Evolutionary conservation across 2,329 filamentous ascomycete species (phyloP), one percentile per base, ranked within the genome.

Genomic region (Epichloe elymi): DNA sequence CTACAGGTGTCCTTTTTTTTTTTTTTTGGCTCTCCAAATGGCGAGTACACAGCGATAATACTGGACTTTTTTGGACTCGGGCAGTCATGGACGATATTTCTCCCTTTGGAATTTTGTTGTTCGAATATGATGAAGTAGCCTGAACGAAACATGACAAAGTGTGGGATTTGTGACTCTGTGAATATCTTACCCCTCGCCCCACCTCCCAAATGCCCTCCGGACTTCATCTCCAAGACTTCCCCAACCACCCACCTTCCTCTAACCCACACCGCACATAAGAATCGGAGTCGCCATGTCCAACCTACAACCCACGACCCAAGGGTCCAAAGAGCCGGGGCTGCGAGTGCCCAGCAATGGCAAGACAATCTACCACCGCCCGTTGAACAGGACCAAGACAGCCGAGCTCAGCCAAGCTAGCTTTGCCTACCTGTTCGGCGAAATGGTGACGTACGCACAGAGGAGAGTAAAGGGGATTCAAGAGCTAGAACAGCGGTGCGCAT

Each of bases 291-390:
- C 54, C 56, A 79, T 79, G 75, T 69, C 74, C 53, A 78, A 74
- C 63, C 64, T 74, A 41, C 74, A 75, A 58, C 66, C 74, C 52
- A 63, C 68, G 30, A 19, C 38, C 14, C 42, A 44, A 39, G 65
- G 70, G 53, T 67, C 69, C 58, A 73, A 74, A 63, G 74, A 75
- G 57, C 66, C 75, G 36, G 83, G 86, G 26, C 82, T 98, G 55
- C 86, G 89, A 59, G 88, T 94, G 63, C 91, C 93, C 46, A 87
- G 87, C 51, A 95, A 83, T 67, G 88, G 89, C 72, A 97, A 97
- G 73, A 95, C 89, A 57, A 97, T 98, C 72, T 98, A 97, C 74
- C 89, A 96, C 74, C 81, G 93, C 51, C 89, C 95, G 55, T 75
- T 97, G 55, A 96, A 96, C 70, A 86, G 93, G 57, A 85, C 83